phyloP scores from a whole-genome alignment of 140 eudicot species.

The Bidens hawaiensis region DNA sequence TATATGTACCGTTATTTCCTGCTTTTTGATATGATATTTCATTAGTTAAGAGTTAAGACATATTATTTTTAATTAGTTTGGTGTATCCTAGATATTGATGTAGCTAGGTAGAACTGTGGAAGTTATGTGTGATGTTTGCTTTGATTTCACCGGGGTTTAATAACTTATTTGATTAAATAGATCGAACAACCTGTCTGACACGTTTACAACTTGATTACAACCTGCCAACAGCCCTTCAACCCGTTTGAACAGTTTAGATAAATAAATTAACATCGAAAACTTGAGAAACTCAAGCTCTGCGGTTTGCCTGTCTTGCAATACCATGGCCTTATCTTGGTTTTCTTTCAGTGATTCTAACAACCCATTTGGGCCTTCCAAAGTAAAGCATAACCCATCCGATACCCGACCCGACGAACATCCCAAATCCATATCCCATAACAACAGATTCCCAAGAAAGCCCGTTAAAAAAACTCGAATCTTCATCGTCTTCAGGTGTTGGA shows the following conservation, averaged over 20 bases:
- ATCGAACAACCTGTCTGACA: too few species aligned
- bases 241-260: too few species aligned
- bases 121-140: slow-evolving; percentile 5
- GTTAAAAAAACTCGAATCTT: slow-evolving; percentile 7
- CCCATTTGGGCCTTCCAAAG: slow-evolving; percentile 33
- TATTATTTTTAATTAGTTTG: slow-evolving; percentile 10
- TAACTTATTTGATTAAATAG: too few species aligned
- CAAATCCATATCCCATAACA: slow-evolving; percentile 37
- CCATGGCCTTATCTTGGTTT: neutral
- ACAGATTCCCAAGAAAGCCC: slow-evolving; percentile 34
- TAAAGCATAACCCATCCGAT: slow-evolving; percentile 21
- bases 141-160: too few species aligned
- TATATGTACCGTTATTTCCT: slow-evolving; percentile 19
- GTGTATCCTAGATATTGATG: slow-evolving; percentile 10
- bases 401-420: slow-evolving; percentile 24
- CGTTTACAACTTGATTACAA: too few species aligned
- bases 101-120: slow-evolving; percentile 19
- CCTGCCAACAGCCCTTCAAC: too few species aligned
- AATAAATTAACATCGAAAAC: neutral
- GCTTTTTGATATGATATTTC: slow-evolving; percentile 5
- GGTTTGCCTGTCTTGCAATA: too few species aligned
- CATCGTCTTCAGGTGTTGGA: neutral
- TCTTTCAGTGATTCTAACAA: slow-evolving; percentile 24
- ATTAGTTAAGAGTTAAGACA: slow-evolving; percentile 15
- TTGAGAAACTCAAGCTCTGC: neutral